Base-by-base conservation (phyloP, 345 rosid species). In the Arabis alpina region DNA sequence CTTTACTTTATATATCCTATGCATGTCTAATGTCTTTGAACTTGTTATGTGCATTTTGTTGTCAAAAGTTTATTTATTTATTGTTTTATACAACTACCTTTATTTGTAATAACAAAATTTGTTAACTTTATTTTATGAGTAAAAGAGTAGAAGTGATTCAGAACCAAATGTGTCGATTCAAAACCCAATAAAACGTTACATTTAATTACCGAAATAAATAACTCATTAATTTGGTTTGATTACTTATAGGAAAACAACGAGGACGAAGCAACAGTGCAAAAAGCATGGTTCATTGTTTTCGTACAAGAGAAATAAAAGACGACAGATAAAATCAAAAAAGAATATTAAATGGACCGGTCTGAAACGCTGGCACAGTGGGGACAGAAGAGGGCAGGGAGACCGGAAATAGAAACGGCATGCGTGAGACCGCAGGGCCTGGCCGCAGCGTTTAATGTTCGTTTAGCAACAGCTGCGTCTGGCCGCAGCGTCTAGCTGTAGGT, bases 341-440 rank as follows among this genome's bases (percentile, higher is more conserved):
- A 15, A 27, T 2, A n/a, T 7, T 19, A 54, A 71, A 49, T 16
- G 25, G 49, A 54, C 7, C n/a, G 64, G 70, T 36, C 71, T 64
- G 76, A 41, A 73, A 39, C 60, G 34, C 66, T 64, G 71, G 66
- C 60, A 48, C 52, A 73, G 66, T 66, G 61, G 72, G 71, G 72
- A 49, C 66, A 64, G 12, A 11, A 13, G 43, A 39, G 16, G 70
- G 51, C 30, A 50, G 28, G 10, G 58, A 65, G 58, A 65, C 72
- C 66, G 72, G 72, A 73, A 49, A 57, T 50, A 73, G 72, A 58
- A 73, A 34, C 3, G 72, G 72, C 72, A 65, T 73, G 77, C 72
- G 66, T 30, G 72, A 73, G 66, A 57, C 54, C 72, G 55, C n/a
- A n/a, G n/a, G n/a, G n/a, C n/a, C n/a, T n/a, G n/a, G n/a, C n/a